Evolutionary conservation across 768 basidiomycete species (phyloP), one percentile per base, ranked within the genome.

Genomic region (Filobasidium floriforme): DNA sequence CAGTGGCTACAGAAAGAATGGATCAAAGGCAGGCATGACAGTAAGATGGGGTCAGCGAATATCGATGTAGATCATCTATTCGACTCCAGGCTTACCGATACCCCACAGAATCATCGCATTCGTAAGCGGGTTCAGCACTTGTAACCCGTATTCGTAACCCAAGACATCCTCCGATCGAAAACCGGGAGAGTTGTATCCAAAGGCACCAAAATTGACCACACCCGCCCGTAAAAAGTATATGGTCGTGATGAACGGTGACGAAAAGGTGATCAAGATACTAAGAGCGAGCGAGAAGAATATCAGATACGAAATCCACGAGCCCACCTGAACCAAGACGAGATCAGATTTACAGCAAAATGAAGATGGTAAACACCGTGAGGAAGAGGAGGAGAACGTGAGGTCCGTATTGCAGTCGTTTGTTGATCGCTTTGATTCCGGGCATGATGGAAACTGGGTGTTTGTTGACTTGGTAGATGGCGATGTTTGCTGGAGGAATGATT

Each of bases 251-350:
- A 78, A 78, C 6, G 77, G 77, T 0, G 77, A 69, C 1, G 77
- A 78, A 68, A 78, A 78, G n/a, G 75, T 76, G 43, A 74, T 63
- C 37, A 78, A 68, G 66, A 77, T 75, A 7, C 77, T 78, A 52
- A 1, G 40, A 37, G n/a, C n/a, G 11, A 41, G 15, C 32, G 22
- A 51, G 59, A 10, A 1, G 41, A 12, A 29, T 6, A 7, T 64
- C 9, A 59, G 41, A 19, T 19, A 37, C 7, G n/a, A 37, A 7
- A 3, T 44, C 24, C 11, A 9, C 9, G 14, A 44, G 52, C 11
- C 19, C 29, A 11, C 41, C 19, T 6, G 28, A 18, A 4, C 1
- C 32, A 9, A 37, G 32, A 37, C 32, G 32, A 4, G 32, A 9
- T 9, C 32, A 3, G 9, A 74, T 75, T 69, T 52, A 75, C 75